Conservation (phyloP, 345 rosid species). For the Boechera divaricarpa region DNA sequence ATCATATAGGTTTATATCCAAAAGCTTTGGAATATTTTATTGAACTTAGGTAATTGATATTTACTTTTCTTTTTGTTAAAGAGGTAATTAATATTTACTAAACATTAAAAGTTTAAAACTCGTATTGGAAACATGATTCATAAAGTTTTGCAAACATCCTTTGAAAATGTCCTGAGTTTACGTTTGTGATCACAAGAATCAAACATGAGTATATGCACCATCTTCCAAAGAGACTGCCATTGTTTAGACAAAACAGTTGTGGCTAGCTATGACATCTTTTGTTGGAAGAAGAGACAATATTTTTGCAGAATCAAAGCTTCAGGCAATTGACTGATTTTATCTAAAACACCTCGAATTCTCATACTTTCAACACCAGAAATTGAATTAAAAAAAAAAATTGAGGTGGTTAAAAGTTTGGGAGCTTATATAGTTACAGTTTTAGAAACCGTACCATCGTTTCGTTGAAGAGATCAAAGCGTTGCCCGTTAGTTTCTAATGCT, state of each 20-base stretch:
- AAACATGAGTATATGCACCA: slow-evolving; percentile 3
- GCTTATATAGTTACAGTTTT: not conserved
- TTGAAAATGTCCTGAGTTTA: not conserved
- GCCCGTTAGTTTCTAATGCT: not conserved
- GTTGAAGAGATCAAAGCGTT: not conserved
- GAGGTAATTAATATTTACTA: too few species aligned
- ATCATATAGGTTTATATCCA: slow-evolving; percentile 10
- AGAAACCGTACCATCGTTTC: not conserved
- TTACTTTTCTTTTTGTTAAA: too few species aligned
- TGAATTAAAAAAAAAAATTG: not conserved
- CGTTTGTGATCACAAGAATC: not conserved
- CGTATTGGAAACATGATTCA: too few species aligned
- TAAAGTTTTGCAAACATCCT: not conserved
- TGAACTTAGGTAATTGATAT: too few species aligned
- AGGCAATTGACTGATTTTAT: not conserved
- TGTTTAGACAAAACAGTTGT: not conserved
- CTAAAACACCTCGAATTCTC: not conserved
- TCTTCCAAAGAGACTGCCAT: not conserved
- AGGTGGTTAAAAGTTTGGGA: not conserved
- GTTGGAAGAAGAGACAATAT: not conserved
- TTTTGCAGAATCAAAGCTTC: not conserved
- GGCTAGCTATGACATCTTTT: not conserved
- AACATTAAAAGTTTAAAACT: too few species aligned
- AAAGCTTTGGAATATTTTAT: slow-evolving; percentile 1
- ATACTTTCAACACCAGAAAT: not conserved